phyloP scores from a whole-genome alignment of 2,329 filamentous ascomycete genomes.

The Exophiala viscosa region DNA sequence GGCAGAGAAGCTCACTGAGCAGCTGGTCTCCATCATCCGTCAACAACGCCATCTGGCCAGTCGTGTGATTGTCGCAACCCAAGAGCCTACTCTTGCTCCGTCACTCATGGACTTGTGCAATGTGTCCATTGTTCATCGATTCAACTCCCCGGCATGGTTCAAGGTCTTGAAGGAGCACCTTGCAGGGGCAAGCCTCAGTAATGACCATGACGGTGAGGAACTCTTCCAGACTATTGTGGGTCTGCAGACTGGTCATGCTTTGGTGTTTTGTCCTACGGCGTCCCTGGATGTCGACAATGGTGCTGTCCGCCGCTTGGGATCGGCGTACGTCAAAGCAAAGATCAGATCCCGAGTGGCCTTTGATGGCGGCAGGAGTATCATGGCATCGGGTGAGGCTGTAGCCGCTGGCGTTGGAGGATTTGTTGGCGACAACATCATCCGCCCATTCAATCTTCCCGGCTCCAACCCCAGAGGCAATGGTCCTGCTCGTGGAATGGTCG shows the following conservation, averaged over 20 bases:
- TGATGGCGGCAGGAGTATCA: constrained; percentile 44
- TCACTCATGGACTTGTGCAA: constrained; percentile 68
- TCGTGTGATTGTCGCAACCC: constrained; percentile 68
- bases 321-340: constrained; percentile 36
- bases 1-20: constrained; percentile 57
- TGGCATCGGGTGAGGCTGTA: constrained; percentile 26
- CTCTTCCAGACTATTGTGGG: constrained; percentile 47
- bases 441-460: not conserved
- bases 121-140: constrained; percentile 69
- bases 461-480: not conserved
- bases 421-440: not conserved
- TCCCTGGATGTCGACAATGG: constrained; percentile 34
- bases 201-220: constrained; percentile 24
- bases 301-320: constrained; percentile 28
- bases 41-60: constrained; percentile 67
- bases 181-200: constrained; percentile 38
- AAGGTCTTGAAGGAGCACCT: constrained; percentile 46
- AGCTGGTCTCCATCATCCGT: constrained; percentile 61
- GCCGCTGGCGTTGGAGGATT: not conserved
- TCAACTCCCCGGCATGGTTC: constrained; percentile 64
- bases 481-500: not conserved
- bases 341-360: constrained; percentile 41
- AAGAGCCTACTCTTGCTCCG: constrained; percentile 70
- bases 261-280: constrained; percentile 49
- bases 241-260: constrained; percentile 47